Evolutionary conservation across 164 flowering plant species (phyloP).

Genomic region (Hamamelis virginiana): DNA sequence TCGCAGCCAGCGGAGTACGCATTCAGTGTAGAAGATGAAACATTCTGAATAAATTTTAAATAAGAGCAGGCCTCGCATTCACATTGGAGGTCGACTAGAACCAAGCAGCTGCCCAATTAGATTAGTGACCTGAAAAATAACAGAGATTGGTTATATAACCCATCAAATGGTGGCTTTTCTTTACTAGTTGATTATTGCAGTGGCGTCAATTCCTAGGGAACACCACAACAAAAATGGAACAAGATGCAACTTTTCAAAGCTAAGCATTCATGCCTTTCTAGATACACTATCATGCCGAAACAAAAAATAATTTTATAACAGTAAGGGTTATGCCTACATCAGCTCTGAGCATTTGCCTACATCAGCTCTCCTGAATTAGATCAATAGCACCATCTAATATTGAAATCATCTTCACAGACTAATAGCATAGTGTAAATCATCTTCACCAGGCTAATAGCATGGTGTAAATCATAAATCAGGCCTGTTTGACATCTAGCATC

Average conservation of each 20-base stretch:
- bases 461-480: neutral
- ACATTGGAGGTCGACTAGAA: slow-evolving; percentile 63
- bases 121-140: slow-evolving; percentile 58
- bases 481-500: no score
- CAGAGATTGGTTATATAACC: neutral
- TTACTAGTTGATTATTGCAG: neutral
- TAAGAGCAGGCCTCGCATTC: slow-evolving; percentile 10
- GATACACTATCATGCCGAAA: neutral
- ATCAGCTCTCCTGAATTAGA: neutral
- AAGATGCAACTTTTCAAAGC: neutral
- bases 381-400: neutral
- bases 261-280: neutral
- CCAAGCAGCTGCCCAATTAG: slow-evolving; percentile 77
- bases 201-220: no score
- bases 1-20: neutral
- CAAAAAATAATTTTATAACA: neutral
- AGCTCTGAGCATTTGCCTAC: no score
- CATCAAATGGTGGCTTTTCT: neutral
- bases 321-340: neutral
- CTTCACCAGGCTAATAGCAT: neutral
- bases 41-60: neutral
- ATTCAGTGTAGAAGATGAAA: neutral
- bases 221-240: neutral
- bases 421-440: no score
- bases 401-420: no score